Conservation (phyloP, 805 yeast species). For the Yarrowia divulgata region DNA sequence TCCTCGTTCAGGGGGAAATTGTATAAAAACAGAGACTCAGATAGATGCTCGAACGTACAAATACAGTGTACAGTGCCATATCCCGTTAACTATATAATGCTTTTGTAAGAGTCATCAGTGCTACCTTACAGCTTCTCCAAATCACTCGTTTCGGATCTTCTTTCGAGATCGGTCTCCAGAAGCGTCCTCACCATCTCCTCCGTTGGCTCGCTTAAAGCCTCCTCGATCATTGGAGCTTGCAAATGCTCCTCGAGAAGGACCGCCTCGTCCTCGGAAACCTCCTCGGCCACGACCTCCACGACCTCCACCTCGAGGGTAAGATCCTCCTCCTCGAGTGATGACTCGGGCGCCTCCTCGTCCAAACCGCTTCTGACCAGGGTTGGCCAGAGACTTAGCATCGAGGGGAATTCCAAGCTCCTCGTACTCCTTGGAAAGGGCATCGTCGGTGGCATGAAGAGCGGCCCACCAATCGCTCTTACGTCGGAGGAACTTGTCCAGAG, state of each 20-base stretch:
- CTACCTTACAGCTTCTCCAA: not conserved
- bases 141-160: conserved; percentile 30
- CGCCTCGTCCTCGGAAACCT: conserved; percentile 22
- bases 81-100: conserved; percentile 19
- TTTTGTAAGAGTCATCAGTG: not conserved
- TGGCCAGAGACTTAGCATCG: conserved; percentile 34
- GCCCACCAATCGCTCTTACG: conserved; percentile 84
- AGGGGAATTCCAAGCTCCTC: conserved; percentile 32
- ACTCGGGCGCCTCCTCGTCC: conserved; percentile 37
- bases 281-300: conserved; percentile 26
- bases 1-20: not conserved
- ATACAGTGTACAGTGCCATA: not conserved
- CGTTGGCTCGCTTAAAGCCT: conserved; percentile 27
- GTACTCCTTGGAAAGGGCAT: conserved; percentile 26
- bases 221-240: conserved; percentile 9
- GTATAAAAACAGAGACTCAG: not conserved
- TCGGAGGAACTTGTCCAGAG: conserved; percentile 77
- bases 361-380: conserved; percentile 13
- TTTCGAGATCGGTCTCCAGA: conserved; percentile 26
- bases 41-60: too few relatives aligned
- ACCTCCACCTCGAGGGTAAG: not conserved
- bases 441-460: conserved; percentile 42
- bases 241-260: conserved; percentile 6
- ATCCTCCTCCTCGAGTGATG: conserved; percentile 19
- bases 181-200: conserved; percentile 6